Evolutionary conservation across 106 monocot genomes (phyloP), one percentile per base, ranked within the genome.

Genomic region (Phalaenopsis aphrodite): DNA sequence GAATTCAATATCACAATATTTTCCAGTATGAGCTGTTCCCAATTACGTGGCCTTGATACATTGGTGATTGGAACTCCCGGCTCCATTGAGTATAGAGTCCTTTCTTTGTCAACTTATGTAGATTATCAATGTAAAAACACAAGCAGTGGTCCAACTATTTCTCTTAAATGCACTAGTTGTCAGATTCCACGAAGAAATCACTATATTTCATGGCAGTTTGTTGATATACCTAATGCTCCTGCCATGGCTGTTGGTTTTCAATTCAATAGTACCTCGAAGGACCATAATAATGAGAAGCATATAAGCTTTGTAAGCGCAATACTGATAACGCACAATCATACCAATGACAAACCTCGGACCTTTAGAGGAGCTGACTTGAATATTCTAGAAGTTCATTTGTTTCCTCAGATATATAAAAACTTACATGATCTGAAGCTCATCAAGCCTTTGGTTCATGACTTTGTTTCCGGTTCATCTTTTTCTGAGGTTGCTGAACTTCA

Each of bases 11-110:
- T 97, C 65, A 94, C 97, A 55, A 76, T 89, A 21, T 76, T 97
- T 72, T 97, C 97, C 80, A 89, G 92, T 84, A 97, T 94, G 97
- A 90, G 81, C 52, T 97, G 97, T 82, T 88, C 94, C 42, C 90
- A 97, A 66, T 81, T 94, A 61, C 85, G 88, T 42, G 86, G 87
- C 11, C 94, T 87, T 84, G 74, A 84, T 81, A 86, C 90, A 18
- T 55, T 97, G 69, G 77, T 89, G 55, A 83, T 86, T 68, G 97
- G 92, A 8, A 90, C 61, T 79, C 94, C 94, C 55, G 94, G 90
- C 19, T 86, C 80, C 79, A 84, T 95, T 43, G 95, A 90, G 75
- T 87, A 89, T 81, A 90, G 90, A 82, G 85, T 88, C 30, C 71
- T 76, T 64, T 86, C 86, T 68, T 84, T 97, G 65, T 87, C 94